phyloP scores from a whole-genome alignment of 495 filamentous ascomycete genomes.

The Talaromyces wortmannii region DNA sequence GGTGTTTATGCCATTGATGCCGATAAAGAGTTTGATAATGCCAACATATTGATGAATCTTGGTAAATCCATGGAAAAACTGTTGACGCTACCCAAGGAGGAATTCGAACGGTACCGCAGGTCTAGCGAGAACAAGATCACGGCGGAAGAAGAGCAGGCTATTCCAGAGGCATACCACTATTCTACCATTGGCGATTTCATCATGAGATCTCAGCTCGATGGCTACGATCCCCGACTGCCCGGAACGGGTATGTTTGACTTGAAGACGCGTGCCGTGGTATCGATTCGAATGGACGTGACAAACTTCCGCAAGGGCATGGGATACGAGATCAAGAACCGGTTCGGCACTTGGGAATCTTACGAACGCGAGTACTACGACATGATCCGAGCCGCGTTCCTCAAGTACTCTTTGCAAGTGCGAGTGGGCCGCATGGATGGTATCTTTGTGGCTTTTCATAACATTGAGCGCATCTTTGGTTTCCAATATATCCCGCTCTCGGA shows the following conservation, averaged over 20 bases:
- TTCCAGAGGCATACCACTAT: constrained; percentile 78
- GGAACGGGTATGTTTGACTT: constrained; percentile 95
- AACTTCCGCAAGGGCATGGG: constrained; percentile 70
- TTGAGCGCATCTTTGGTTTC: constrained; percentile 92
- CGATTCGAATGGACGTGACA: constrained; percentile 76
- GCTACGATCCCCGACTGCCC: constrained; percentile 76
- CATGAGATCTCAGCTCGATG: constrained; percentile 94
- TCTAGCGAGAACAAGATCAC: constrained; percentile 54
- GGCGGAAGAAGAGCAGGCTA: constrained; percentile 55
- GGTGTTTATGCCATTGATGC: constrained; percentile 94
- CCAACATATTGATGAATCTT: constrained; percentile 81
- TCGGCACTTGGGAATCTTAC: constrained; percentile 79
- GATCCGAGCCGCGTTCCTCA: constrained; percentile 90
- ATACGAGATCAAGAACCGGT: constrained; percentile 74
- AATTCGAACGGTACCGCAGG: constrained; percentile 78
- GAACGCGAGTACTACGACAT: constrained; percentile 97
- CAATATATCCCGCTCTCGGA: constrained; percentile 83
- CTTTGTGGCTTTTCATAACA: constrained; percentile 97
- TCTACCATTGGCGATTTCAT: constrained; percentile 83
- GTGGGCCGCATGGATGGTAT: constrained; percentile 99
- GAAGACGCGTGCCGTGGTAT: constrained; percentile 87
- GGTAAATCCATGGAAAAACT: constrained; percentile 96
- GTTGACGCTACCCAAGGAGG: constrained; percentile 71
- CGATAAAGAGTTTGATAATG: constrained; percentile 84
- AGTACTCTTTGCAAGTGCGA: constrained; percentile 92